Evolutionary conservation across 2,329 filamentous ascomycete species (phyloP), one percentile per base, ranked within the genome.

Genomic region (Fusarium abutilonis): DNA sequence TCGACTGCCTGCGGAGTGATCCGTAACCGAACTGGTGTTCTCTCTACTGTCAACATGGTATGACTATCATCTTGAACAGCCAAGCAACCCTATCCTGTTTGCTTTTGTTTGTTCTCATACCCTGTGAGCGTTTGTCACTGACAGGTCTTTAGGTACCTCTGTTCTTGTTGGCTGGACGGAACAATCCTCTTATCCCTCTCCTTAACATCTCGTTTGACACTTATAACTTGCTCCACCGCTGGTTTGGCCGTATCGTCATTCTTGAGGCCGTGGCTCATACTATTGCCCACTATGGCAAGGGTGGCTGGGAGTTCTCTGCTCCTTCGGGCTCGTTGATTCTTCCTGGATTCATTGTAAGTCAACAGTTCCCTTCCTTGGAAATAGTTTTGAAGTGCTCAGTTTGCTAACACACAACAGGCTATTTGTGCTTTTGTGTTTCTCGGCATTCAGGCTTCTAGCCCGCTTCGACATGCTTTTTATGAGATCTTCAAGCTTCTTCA

Each of bases 151-250:
- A 79, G 77, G 78, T 87, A 42, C 90, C 91, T 2, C 79, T 93
- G 4, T 90, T 93, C 76, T 75, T 93, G 45, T 81, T 93, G 73
- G 89, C 89, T 42, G 87, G 88, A 38, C 83, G 90, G 68, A 93
- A 93, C 78, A 93, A 93, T 76, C 89, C 89, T 19, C 80, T 94
- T 64, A 92, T 93, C 72, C 80, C 81, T 59, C 79, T 90, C 64
- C 81, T 91, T 49, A 86, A 87, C 60, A 87, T 93, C 63, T 91
- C 89, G 4, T 94, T 93, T 74, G 90, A 94, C 74, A 92, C 89
- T 1, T 93, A 91, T 81, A 94, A 93, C 78, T 77, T 94, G 60
- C 80, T 93, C 55, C 90, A 94, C 76, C 85, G 91, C 60, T 93
- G 90, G 90, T 84, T 92, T 62, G 90, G 90, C 67, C 86, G 90